Evolutionary conservation across 495 filamentous ascomycete species (phyloP).

Genomic region (Apodospora peruviana): DNA sequence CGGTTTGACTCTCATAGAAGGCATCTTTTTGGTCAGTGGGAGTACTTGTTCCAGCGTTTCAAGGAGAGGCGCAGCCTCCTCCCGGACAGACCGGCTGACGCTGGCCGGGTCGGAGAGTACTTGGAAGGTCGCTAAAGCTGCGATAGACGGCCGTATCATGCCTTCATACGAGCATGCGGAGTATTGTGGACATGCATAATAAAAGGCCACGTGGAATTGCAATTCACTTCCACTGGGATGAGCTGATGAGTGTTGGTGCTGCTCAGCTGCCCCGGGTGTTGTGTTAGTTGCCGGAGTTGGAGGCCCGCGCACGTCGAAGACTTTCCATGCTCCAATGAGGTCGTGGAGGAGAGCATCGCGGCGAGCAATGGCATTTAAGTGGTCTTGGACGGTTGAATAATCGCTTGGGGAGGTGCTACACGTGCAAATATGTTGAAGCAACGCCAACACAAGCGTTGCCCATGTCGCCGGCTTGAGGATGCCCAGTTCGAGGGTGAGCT

Average conservation of each 20-base stretch:
- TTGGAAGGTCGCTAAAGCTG: slow-evolving; percentile 37
- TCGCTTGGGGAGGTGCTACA: slow-evolving; percentile 17
- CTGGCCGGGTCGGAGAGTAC: slow-evolving; percentile 31
- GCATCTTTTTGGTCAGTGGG: neutral
- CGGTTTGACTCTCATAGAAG: neutral
- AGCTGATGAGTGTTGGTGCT: neutral
- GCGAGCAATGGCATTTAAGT: slow-evolving; percentile 19
- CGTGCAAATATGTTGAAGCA: slow-evolving; percentile 27
- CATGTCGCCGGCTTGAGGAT: slow-evolving; percentile 25
- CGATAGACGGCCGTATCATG: slow-evolving; percentile 20
- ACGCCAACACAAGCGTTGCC: slow-evolving; percentile 25
- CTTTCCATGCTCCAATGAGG: slow-evolving; percentile 35
- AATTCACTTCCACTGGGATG: too few species aligned
- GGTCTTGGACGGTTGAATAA: slow-evolving; percentile 15
- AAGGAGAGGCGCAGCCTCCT: slow-evolving; percentile 19
- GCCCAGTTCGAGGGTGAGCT: slow-evolving; percentile 27
- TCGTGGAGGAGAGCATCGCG: slow-evolving; percentile 32
- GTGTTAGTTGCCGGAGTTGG: slow-evolving; percentile 5
- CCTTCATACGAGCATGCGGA: neutral
- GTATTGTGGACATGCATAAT: too few species aligned
- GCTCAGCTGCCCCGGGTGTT: neutral
- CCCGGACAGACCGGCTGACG: slow-evolving; percentile 8
- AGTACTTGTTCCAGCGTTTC: slow-evolving; percentile 9
- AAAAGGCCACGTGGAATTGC: too few species aligned
- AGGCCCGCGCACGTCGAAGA: slow-evolving; percentile 15